Evolutionary conservation across 108 stramenopile species (phyloP).

Genomic region (Cyclotella baltica): DNA sequence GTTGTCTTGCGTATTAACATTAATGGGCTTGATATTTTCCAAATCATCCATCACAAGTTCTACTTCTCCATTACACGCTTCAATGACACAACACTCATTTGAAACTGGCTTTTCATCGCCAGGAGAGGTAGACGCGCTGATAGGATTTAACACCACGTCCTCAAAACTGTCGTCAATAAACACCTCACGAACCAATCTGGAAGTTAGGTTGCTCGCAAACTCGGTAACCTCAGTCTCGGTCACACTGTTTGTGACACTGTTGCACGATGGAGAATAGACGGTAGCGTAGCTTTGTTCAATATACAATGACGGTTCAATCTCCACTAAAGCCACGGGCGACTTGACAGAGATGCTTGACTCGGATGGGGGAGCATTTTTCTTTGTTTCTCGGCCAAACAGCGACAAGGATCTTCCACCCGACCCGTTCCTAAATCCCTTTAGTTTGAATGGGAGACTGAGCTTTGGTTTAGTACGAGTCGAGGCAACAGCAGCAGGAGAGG

Average conservation of each 20-base stretch:
- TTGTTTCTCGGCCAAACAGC: background rate
- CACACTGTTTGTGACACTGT: slow-evolving; percentile 10
- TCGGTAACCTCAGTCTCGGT: slow-evolving; percentile 11
- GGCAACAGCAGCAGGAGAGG: background rate
- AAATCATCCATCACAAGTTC: slow-evolving; percentile 5
- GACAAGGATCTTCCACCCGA: background rate
- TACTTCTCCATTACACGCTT: background rate
- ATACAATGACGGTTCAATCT: background rate
- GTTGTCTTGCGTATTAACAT: background rate
- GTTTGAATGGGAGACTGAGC: slow-evolving; percentile 5
- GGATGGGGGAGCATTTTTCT: background rate
- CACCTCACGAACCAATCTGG: background rate
- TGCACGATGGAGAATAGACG: slow-evolving; percentile 6
- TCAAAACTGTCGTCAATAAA: background rate
- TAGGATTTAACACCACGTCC: background rate
- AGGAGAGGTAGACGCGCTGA: background rate
- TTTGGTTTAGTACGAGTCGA: background rate
- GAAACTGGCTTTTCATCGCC: background rate
- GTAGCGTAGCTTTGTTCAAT: background rate
- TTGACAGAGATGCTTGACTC: background rate
- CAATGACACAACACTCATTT: background rate
- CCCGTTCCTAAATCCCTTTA: background rate
- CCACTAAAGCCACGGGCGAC: background rate
- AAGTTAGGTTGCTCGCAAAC: slow-evolving; percentile 18
- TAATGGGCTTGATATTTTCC: background rate